Conservation (phyloP, 2,329 filamentous ascomycete species). For the Pseudopithomyces chartarum region DNA sequence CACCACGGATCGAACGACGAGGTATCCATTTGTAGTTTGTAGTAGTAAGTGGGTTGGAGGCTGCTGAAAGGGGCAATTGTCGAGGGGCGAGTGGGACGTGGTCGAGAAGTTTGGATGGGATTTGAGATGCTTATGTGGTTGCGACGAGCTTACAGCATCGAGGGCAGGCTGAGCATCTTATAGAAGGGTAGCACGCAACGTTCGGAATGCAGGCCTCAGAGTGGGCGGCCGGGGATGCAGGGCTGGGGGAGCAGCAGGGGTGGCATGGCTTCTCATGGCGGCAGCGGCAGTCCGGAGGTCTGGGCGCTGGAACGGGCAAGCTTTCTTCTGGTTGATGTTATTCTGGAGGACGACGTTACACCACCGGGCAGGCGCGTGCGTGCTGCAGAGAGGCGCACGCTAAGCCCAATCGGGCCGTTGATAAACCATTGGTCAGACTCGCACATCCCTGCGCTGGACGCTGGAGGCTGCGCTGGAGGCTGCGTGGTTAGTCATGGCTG, state of each 20-base stretch:
- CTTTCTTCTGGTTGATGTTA: constrained; percentile 34
- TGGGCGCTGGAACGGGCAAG: constrained; percentile 30
- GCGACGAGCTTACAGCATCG: constrained; percentile 34
- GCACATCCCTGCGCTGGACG: no score
- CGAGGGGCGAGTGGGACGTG: constrained; percentile 5
- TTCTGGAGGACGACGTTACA: constrained; percentile 40
- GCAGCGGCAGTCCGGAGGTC: constrained; percentile 27
- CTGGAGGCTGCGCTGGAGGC: no score
- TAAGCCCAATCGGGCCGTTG: constrained; percentile 34
- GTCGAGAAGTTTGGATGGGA: constrained; percentile 10
- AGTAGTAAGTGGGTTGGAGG: constrained; percentile 4
- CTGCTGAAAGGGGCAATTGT: constrained; percentile 7
- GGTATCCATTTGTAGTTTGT: constrained; percentile 41
- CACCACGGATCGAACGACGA: constrained; percentile 45
- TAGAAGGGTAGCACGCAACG: constrained; percentile 28
- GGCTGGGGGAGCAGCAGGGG: constrained; percentile 31
- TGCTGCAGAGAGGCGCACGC: constrained; percentile 29
- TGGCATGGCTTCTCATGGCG: constrained; percentile 21
- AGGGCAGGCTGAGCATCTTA: constrained; percentile 41
- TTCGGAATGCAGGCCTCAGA: constrained; percentile 28
- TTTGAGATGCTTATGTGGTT: constrained; percentile 29
- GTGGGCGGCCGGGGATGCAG: constrained; percentile 25
- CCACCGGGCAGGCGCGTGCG: constrained; percentile 23
- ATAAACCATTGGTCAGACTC: constrained; percentile 34
- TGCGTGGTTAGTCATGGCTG: no score